Evolutionary conservation across 116 monocot species (phyloP), one percentile per base, ranked within the genome.

Genomic region (Posidonia oceanica): DNA sequence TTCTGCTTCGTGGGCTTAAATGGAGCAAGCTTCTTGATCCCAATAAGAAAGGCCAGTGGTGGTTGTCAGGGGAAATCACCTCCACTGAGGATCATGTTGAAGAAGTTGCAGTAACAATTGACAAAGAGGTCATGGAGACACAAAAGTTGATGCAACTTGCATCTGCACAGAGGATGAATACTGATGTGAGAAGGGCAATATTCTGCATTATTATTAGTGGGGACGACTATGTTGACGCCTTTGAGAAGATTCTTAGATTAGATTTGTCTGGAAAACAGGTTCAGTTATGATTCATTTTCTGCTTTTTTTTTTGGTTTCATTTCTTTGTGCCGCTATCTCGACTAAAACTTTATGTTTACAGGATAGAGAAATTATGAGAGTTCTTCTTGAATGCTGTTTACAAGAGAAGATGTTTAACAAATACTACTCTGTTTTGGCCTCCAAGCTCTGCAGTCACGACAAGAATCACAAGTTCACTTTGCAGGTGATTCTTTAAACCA

Each of bases 11-110:
- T 54, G 88, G 84, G 21, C 85, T 99, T 21, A 88, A 68, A 59
- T 99, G 98, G 98, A 79, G 51, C 42, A 93, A 89, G 78, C 82
- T 98, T 64, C 84, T 99, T 67, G 87, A 93, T 71, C 86, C 93
- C 52, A 58, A 86, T n/a, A 99, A 93, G 84, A 99, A 99, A 83
- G 88, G 98, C 3, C 98, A 93, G 38, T 93, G 98, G 98, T 99
- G 98, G 93, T 68, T 88, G 38, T 88, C 90, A 14, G 84, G 84
- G 14, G 98, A 93, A 51, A 63, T 75, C 53, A 55, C 67, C 10
- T 72, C 80, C 17, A 63, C 48, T 16, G 29, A 21, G 21, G 78
- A 79, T 58, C 76, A 93, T 67, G 55, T 86, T 72, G 86, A 82
- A 71, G 87, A 85, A 52, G 77, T 90, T 40, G 86, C 80, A 56